Evolutionary conservation across 345 rosid genomes (phyloP).

Genomic region (Salix viminalis): DNA sequence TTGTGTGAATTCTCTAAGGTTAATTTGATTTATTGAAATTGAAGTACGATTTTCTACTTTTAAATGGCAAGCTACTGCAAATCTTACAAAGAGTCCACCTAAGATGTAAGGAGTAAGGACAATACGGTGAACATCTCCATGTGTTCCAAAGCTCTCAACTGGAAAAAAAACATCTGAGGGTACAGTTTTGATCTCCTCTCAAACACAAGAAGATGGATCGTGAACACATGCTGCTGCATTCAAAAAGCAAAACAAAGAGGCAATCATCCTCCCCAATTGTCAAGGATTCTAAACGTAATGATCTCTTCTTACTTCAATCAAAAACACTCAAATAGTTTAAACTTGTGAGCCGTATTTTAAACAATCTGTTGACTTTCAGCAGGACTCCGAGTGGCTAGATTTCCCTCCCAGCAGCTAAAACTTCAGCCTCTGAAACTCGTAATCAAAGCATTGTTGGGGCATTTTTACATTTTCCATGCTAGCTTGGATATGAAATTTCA

Average conservation of each 20-base stretch:
- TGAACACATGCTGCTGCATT: conserved; percentile 33
- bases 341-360: background rate
- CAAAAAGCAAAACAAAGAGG: conserved; percentile 10
- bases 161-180: too few relatives aligned
- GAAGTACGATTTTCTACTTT: background rate
- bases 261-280: conserved; percentile 39
- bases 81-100: background rate
- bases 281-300: conserved; percentile 31
- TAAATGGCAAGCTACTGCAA: background rate
- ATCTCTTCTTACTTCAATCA: background rate
- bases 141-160: too few relatives aligned
- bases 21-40: background rate
- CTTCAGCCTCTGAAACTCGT: conserved; percentile 4
- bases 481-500: background rate
- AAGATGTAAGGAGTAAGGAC: too few relatives aligned
- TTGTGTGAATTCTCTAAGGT: background rate
- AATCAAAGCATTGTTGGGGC: background rate
- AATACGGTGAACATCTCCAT: too few relatives aligned
- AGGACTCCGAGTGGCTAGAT: background rate
- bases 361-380: conserved; percentile 9
- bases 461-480: background rate
- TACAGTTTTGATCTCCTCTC: too few relatives aligned
- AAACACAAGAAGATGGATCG: conserved; percentile 27
- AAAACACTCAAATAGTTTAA: background rate
- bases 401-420: background rate